Evolutionary conservation across 768 basidiomycete genomes (phyloP).

Genomic region (Royoungia palumana): DNA sequence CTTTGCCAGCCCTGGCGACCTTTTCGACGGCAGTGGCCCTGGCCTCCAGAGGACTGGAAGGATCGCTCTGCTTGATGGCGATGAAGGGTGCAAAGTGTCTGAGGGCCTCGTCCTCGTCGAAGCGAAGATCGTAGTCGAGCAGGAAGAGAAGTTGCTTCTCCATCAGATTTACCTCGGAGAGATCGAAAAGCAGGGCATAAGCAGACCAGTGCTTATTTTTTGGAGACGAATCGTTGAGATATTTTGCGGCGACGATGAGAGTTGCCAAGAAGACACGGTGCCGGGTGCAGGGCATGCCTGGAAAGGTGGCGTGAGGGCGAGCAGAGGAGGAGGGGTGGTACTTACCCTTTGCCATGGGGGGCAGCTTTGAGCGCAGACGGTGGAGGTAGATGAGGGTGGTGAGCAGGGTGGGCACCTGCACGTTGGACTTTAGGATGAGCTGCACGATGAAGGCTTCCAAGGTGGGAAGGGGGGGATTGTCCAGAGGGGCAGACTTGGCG

Average conservation of each 20-base stretch:
- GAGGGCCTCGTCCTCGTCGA: slow-evolving; percentile 80
- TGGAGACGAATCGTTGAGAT: slow-evolving; percentile 93
- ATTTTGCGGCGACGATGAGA: slow-evolving; percentile 94
- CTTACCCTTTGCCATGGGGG: slow-evolving; percentile 80
- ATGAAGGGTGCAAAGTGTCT: slow-evolving; percentile 69
- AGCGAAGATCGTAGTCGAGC: slow-evolving; percentile 89
- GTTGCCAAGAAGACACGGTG: slow-evolving; percentile 96
- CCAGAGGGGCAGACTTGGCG: slow-evolving; percentile 41
- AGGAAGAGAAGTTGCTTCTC: slow-evolving; percentile 92
- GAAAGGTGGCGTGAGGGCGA: slow-evolving; percentile 7
- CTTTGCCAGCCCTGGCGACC: slow-evolving; percentile 52
- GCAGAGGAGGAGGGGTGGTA: slow-evolving; percentile 10
- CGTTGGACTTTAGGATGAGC: slow-evolving; percentile 77
- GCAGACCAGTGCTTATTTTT: slow-evolving; percentile 93
- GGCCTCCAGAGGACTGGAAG: slow-evolving; percentile 37
- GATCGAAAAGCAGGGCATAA: slow-evolving; percentile 73
- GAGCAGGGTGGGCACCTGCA: slow-evolving; percentile 87
- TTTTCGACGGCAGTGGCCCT: slow-evolving; percentile 52
- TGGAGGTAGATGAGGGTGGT: slow-evolving; percentile 91
- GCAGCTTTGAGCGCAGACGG: slow-evolving; percentile 75
- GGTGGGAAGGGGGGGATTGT: slow-evolving; percentile 49
- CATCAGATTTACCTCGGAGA: slow-evolving; percentile 89
- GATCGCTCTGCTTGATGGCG: slow-evolving; percentile 18
- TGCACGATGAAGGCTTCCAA: slow-evolving; percentile 83
- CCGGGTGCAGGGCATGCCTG: slow-evolving; percentile 83